These are phyloP conservation scores for Carpinus viminea DNA, from an alignment of 306 rosid genomes.

Conservation along the genomic window DNA sequence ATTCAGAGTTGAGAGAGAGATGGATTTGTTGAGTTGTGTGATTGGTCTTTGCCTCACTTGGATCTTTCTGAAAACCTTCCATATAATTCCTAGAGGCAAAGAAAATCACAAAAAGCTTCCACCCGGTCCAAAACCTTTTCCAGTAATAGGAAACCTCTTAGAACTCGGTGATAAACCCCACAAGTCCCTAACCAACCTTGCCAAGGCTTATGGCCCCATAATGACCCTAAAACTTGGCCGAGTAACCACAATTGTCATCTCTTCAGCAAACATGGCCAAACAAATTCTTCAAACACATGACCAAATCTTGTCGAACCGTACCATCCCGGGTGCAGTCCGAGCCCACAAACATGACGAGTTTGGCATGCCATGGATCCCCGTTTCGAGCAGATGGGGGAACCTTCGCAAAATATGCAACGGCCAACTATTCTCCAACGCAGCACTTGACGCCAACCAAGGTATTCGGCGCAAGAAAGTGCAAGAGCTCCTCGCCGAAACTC, in stretches of 20 bases:
- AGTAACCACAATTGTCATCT: constrained; percentile 42
- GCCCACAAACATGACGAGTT: constrained; percentile 30
- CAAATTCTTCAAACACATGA: constrained; percentile 48
- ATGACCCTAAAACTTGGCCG: constrained; percentile 51
- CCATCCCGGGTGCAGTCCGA: constrained; percentile 22
- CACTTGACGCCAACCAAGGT: constrained; percentile 30
- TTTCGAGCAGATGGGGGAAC: constrained; percentile 39
- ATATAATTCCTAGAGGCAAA: not conserved
- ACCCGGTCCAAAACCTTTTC: constrained; percentile 48
- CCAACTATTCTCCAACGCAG: constrained; percentile 34
- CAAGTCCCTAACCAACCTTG: constrained; percentile 37
- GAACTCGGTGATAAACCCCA: constrained; percentile 55
- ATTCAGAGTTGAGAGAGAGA: not conserved
- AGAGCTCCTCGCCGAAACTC: constrained; percentile 25
- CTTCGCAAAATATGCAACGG: constrained; percentile 40
- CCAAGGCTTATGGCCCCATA: constrained; percentile 47
- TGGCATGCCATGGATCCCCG: constrained; percentile 39
- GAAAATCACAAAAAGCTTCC: constrained; percentile 31
- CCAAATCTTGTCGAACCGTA: constrained; percentile 39
- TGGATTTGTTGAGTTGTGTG: constrained; percentile 13
- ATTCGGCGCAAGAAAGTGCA: constrained; percentile 26
- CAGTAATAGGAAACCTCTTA: constrained; percentile 54
- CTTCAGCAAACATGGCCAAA: constrained; percentile 44
- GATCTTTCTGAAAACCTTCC: constrained; percentile 17
- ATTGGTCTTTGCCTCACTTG: constrained; percentile 11